phyloP scores from a whole-genome alignment of 2,329 filamentous ascomycete genomes.

The Aspergillus proliferans region DNA sequence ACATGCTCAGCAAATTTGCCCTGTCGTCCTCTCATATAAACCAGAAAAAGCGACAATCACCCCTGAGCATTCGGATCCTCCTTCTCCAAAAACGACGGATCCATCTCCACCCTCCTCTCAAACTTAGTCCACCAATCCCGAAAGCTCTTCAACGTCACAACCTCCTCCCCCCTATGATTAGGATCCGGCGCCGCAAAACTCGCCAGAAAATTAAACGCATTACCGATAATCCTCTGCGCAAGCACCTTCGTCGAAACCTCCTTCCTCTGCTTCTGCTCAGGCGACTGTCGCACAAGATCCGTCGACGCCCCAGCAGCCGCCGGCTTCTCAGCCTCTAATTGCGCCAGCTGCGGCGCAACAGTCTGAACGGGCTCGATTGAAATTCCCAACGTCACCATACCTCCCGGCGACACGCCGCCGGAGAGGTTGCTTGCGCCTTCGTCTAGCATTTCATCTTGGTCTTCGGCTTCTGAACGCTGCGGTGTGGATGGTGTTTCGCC shows the following conservation, averaged over 20 bases:
- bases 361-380: slow-evolving; percentile 68
- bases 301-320: slow-evolving; percentile 17
- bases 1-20: too few species aligned
- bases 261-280: slow-evolving; percentile 21
- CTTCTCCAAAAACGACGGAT: slow-evolving; percentile 83
- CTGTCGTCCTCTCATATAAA: not conserved
- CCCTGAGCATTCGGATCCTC: slow-evolving; percentile 42
- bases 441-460: slow-evolving; percentile 42
- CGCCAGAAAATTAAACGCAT: slow-evolving; percentile 93
- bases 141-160: slow-evolving; percentile 90
- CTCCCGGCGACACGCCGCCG: slow-evolving; percentile 19
- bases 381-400: slow-evolving; percentile 69
- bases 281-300: slow-evolving; percentile 24
- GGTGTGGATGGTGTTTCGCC: slow-evolving; percentile 13
- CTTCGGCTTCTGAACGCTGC: slow-evolving; percentile 26
- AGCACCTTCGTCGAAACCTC: slow-evolving; percentile 66
- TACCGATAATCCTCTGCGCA: slow-evolving; percentile 89
- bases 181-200: slow-evolving; percentile 65
- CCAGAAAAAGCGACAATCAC: slow-evolving; percentile 1
- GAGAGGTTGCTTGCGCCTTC: slow-evolving; percentile 33
- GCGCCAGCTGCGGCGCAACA: slow-evolving; percentile 64
- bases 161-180: slow-evolving; percentile 60
- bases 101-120: slow-evolving; percentile 74
- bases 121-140: slow-evolving; percentile 99
- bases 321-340: slow-evolving; percentile 39